phyloP scores from a whole-genome alignment of 257 asterid species.

The Mentha longifolia region DNA sequence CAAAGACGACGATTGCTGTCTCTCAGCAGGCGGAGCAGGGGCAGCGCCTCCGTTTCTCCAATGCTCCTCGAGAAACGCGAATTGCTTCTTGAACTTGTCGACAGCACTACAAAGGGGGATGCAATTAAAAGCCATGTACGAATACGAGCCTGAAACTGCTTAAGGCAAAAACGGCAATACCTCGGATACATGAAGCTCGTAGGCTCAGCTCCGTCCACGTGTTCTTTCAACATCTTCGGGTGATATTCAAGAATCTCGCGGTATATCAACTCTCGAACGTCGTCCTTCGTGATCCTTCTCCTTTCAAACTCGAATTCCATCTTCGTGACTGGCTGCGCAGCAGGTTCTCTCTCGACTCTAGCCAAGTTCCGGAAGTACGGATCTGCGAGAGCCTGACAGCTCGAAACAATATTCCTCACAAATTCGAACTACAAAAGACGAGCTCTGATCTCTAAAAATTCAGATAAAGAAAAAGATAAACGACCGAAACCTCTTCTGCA shows the following conservation, averaged over 20 bases:
- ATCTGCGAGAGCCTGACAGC: conserved; percentile 95
- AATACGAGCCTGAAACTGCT: neutral
- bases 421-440: conserved; percentile 1
- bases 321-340: conserved; percentile 91
- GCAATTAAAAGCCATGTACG: neutral
- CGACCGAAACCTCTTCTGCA: conserved; percentile 80
- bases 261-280: conserved; percentile 85
- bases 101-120: conserved; percentile 72
- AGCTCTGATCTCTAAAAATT: neutral
- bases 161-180: conserved; percentile 36
- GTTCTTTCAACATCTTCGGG: conserved; percentile 93
- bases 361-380: conserved; percentile 97
- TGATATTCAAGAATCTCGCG: conserved; percentile 96
- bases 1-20: conserved; percentile 94
- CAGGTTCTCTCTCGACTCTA: conserved; percentile 96
- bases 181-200: conserved; percentile 98
- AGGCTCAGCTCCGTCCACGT: conserved; percentile 86
- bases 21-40: conserved; percentile 82
- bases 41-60: conserved; percentile 77
- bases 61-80: conserved; percentile 93
- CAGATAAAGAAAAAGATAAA: neutral
- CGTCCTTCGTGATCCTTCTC: conserved; percentile 92
- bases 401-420: conserved; percentile 39
- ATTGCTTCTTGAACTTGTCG: conserved; percentile 95
- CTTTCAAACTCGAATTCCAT: conserved; percentile 99